Percentiles rank a stretch among this genome's conserved stretches.
Evolutionary conservation across 805 yeast species (phyloP).

Genomic region (Saccharomycopsis oosterbeekiorum): DNA sequence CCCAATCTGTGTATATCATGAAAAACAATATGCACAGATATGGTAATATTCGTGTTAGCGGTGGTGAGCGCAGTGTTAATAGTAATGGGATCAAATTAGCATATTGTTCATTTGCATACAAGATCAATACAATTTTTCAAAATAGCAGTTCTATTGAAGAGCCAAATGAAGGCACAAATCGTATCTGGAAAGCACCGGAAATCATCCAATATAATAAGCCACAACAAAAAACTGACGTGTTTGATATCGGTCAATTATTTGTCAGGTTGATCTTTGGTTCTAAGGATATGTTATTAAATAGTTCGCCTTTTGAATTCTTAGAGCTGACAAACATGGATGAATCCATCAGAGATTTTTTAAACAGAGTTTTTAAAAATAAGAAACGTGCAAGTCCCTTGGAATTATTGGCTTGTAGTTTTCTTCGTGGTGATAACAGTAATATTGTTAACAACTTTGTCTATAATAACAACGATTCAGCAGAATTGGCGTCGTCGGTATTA

Average conservation of each 20-base stretch:
- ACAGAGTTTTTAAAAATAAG: conserved; percentile 52
- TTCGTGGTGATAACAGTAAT: conserved; percentile 52
- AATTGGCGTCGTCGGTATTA: conserved; percentile 27
- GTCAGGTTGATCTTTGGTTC: conserved; percentile 55
- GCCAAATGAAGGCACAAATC: conserved; percentile 18
- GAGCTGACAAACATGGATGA: conserved; percentile 37
- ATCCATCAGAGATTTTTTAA: conserved; percentile 55
- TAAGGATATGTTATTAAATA: conserved; percentile 42
- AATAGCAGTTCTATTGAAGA: conserved; percentile 27
- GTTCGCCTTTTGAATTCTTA: conserved; percentile 58
- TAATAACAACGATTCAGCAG: conserved; percentile 30
- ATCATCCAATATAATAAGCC: conserved; percentile 35
- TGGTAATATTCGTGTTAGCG: conserved; percentile 26
- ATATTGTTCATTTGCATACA: conserved; percentile 50
- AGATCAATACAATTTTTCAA: conserved; percentile 32
- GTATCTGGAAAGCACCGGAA: conserved; percentile 78
- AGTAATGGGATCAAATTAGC: conserved; percentile 49
- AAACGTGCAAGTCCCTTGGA: conserved; percentile 80
- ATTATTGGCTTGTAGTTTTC: conserved; percentile 69
- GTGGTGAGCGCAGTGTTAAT: conserved; percentile 22
- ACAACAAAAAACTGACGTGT: conserved; percentile 79
- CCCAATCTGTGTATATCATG: conserved; percentile 47
- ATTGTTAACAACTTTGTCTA: conserved; percentile 26
- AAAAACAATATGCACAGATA: conserved; percentile 27
- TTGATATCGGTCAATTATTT: conserved; percentile 83